Evolutionary conservation across 177 flowering plant genomes (phyloP), one percentile per base, ranked within the genome.

Genomic region (Vitis hybrid): DNA sequence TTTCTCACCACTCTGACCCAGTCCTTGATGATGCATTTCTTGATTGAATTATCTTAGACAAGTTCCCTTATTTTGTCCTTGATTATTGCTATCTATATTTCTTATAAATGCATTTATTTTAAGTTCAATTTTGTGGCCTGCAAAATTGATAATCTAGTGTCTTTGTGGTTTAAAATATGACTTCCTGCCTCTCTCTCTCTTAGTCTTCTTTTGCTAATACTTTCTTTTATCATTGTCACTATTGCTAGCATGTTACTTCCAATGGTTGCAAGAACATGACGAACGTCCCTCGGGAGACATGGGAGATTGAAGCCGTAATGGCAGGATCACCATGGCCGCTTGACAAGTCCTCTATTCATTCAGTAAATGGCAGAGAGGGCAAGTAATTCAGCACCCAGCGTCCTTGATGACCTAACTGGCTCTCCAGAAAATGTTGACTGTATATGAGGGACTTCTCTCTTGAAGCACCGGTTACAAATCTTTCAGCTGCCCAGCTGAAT

Each of bases 231-330:
- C 17, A 15, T 9, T 44, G 18, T 54, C 11, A n/a, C 4, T 55
- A 12, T 47, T 75, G 65, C 53, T 75, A 95, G 97, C 79, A 79
- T 85, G 95, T 95, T 49, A 86, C 92, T 1, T 82, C 87, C 10
- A 73, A 65, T 75, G 97, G 98, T 22, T 86, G 90, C 76, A 67
- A 75, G 70, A 95, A 95, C 87, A 86, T 95, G 89, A 90, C 97
- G 2, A 91, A 88, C 15, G 80, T 81, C 75, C 98, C 98, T 11
- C 85, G 98, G 69, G 80, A 90, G 73, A 79, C 75, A 31, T 68
- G 74, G 79, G 97, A 95, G 66, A 91, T 95, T 38, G 98, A 95
- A 84, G 97, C 98, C 62, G 97, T 95, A 14, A 95, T 95, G 97
- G 90, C 92, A 2, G 98, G 98, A 56, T 84, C 84, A 14, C 81